Evolutionary conservation across 2,329 filamentous ascomycete genomes (phyloP).

Genomic region (Fusarium cyanostomum): DNA sequence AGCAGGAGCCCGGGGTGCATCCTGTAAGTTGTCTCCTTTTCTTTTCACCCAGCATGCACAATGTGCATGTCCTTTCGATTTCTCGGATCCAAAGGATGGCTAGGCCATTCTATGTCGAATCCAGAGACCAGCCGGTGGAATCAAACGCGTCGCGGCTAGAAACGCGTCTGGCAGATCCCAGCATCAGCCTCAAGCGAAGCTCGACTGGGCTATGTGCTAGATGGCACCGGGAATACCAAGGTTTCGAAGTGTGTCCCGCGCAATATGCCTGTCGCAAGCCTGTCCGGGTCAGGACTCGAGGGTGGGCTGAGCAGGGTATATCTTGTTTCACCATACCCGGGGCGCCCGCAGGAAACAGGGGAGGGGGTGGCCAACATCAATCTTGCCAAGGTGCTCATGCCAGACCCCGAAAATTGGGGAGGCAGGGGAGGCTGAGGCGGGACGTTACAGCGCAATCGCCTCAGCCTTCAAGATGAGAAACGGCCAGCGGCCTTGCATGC

Average conservation of each 20-base stretch:
- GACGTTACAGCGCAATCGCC: conserved; percentile 39
- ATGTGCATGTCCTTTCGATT: background rate
- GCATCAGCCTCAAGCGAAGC: conserved; percentile 41
- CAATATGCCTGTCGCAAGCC: conserved; percentile 54
- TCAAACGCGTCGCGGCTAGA: conserved; percentile 21
- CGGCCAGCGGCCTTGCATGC: conserved; percentile 28
- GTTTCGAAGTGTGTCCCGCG: conserved; percentile 25
- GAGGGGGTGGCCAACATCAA: conserved; percentile 36
- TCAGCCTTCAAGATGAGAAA: conserved; percentile 26
- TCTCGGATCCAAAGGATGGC: background rate
- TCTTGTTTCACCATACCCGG: conserved; percentile 62
- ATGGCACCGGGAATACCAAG: conserved; percentile 36
- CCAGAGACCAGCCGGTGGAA: conserved; percentile 3
- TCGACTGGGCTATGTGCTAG: conserved; percentile 19
- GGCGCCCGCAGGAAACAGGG: conserved; percentile 46
- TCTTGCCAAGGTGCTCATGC: conserved; percentile 32
- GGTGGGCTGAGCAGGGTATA: conserved; percentile 59
- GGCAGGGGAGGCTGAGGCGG: conserved; percentile 39
- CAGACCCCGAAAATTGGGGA: conserved; percentile 34
- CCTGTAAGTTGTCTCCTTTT: conserved; percentile 42
- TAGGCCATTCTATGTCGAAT: background rate
- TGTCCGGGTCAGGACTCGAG: conserved; percentile 54
- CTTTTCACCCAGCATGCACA: conserved; percentile 5
- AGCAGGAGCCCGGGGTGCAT: conserved; percentile 44
- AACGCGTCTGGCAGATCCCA: conserved; percentile 27